Evolutionary conservation across 768 basidiomycete species (phyloP).

Genomic region (Tricholoma flavovirens): DNA sequence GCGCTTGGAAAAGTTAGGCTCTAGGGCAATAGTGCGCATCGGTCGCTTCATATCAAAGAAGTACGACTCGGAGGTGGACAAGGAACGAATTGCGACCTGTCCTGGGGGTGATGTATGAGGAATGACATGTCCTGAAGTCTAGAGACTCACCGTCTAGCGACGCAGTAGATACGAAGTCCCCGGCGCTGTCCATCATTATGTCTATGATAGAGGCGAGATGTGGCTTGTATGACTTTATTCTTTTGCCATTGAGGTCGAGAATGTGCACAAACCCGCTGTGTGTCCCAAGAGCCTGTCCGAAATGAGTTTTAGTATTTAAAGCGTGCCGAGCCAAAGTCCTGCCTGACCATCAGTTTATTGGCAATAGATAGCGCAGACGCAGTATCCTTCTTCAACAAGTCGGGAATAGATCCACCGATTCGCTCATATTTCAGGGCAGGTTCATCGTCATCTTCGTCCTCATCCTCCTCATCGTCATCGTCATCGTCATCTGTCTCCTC

Average conservation of each 20-base stretch:
- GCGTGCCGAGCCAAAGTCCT: background rate
- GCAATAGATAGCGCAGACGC: constrained; percentile 79
- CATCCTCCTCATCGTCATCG: constrained; percentile 48
- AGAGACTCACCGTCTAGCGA: background rate
- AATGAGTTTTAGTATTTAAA: constrained; percentile 7
- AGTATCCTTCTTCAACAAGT: constrained; percentile 84
- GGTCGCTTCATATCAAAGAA: constrained; percentile 89
- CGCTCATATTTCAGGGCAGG: constrained; percentile 89
- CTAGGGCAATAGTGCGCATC: constrained; percentile 83
- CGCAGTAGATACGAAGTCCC: constrained; percentile 15
- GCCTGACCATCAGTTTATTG: constrained; percentile 60
- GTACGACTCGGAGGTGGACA: constrained; percentile 75
- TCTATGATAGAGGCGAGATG: constrained; percentile 86
- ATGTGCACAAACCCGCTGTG: constrained; percentile 91
- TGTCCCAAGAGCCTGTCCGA: constrained; percentile 76
- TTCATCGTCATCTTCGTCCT: constrained; percentile 81
- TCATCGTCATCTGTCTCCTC: constrained; percentile 19
- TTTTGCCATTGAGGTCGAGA: constrained; percentile 69
- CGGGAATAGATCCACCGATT: constrained; percentile 63
- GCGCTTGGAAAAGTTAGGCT: constrained; percentile 83
- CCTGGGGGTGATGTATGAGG: constrained; percentile 44
- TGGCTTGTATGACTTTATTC: constrained; percentile 85
- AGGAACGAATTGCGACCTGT: constrained; percentile 83
- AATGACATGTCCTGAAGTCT: background rate
- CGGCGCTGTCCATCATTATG: constrained; percentile 76